Conservation (phyloP, 148 eudicot species). For the Chenopodium suecicum region DNA sequence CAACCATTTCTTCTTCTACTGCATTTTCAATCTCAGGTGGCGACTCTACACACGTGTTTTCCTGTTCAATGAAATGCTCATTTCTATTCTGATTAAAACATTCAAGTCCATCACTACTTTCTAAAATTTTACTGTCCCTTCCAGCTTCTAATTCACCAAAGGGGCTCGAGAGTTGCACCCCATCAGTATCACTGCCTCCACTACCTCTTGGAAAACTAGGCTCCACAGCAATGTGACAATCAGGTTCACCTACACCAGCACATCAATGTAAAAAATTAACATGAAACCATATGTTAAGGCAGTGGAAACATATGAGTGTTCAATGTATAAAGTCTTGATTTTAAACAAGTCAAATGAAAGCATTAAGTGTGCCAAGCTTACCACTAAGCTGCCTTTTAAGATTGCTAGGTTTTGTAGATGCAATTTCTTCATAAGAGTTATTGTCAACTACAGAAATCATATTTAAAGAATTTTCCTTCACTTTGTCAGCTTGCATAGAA, state of each 20-base stretch:
- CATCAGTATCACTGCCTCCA: not conserved
- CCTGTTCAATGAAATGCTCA: not conserved
- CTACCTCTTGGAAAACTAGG: not conserved
- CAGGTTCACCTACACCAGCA: slow-evolving; percentile 1
- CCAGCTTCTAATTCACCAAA: not conserved
- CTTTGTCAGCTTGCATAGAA: not conserved
- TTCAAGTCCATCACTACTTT: not conserved
- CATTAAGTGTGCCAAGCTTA: not conserved
- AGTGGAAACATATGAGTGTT: not conserved
- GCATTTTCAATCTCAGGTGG: not conserved
- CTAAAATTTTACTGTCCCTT: not conserved
- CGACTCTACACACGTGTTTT: not conserved
- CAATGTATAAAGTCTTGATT: not conserved
- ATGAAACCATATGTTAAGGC: not conserved
- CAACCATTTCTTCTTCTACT: too few species aligned
- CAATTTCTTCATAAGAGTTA: not conserved
- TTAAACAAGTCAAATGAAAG: not conserved
- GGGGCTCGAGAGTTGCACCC: not conserved
- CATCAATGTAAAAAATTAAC: not conserved
- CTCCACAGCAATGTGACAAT: not conserved
- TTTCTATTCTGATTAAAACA: not conserved
- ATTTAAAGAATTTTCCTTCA: not conserved
- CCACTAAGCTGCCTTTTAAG: not conserved
- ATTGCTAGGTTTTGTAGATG: not conserved
- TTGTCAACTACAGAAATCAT: not conserved